A percentile compares a stretch with the other conserved stretches of the same genome.
Conservation (phyloP, 2,329 filamentous ascomycete genomes). For the Aspergillus sclerotialis region DNA sequence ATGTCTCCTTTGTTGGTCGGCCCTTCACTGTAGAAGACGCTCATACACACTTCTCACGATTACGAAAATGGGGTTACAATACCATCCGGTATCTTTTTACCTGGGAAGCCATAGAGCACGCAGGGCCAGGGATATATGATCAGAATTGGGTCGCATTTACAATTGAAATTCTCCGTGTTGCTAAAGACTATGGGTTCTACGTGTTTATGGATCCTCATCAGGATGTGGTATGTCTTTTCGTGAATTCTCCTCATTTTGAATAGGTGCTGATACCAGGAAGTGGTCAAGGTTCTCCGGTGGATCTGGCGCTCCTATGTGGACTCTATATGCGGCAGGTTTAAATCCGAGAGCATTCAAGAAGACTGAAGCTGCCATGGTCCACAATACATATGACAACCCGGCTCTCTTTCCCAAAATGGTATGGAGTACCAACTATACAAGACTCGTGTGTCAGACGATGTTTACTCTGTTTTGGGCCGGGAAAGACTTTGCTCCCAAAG, state of each 20-base stretch:
- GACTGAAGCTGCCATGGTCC: conserved; percentile 87
- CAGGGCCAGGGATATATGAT: conserved; percentile 85
- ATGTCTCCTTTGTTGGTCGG: conserved; percentile 78
- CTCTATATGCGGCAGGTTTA: conserved; percentile 85
- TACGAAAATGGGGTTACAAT: conserved; percentile 91
- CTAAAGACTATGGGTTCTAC: conserved; percentile 88
- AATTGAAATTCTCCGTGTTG: conserved; percentile 72
- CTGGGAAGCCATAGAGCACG: conserved; percentile 96
- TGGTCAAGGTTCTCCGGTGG: conserved; percentile 95
- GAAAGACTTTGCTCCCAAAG: conserved; percentile 87
- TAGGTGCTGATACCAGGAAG: conserved; percentile 37
- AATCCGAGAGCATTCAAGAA: conserved; percentile 77
- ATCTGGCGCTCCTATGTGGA: conserved; percentile 96
- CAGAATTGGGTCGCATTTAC: conserved; percentile 91
- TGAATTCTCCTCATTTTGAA: neutral
- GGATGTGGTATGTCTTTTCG: conserved; percentile 65
- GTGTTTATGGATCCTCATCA: conserved; percentile 99
- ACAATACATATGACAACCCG: conserved; percentile 85
- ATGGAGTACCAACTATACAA: conserved; percentile 94
- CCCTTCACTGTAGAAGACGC: conserved; percentile 81
- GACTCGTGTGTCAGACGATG: conserved; percentile 79
- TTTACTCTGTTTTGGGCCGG: conserved; percentile 94
- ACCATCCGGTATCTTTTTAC: conserved; percentile 95
- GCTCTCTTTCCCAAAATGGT: conserved; percentile 95
- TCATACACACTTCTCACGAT: conserved; percentile 73